These are phyloP conservation scores for Solanum pinnatisectum DNA, from an alignment of 257 asterid genomes.

Conservation along the genomic window DNA sequence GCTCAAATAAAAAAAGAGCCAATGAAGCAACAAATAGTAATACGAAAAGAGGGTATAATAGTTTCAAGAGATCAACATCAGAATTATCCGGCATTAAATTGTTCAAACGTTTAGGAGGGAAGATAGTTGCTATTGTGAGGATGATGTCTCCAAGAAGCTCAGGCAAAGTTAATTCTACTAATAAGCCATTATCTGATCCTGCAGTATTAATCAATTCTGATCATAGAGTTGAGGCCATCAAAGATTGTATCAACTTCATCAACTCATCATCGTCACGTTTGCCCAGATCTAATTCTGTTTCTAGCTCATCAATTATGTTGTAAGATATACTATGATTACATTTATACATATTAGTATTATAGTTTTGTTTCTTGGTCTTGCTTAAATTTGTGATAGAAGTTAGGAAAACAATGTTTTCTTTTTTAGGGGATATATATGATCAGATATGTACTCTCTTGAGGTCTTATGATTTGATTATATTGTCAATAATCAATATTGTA, in stretches of 20 bases:
- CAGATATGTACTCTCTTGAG: neutral
- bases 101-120: slow-evolving; percentile 16
- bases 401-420: neutral
- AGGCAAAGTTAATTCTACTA: slow-evolving; percentile 23
- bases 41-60: neutral
- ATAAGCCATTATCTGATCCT: slow-evolving; percentile 9
- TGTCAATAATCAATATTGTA: neutral
- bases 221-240: slow-evolving; percentile 37
- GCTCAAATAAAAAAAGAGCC: neutral
- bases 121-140: slow-evolving; percentile 8
- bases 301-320: neutral
- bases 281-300: slow-evolving; percentile 32
- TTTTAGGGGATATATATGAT: neutral
- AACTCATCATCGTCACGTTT: slow-evolving; percentile 28
- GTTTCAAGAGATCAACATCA: slow-evolving; percentile 10
- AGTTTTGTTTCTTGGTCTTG: neutral
- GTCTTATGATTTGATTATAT: neutral
- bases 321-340: neutral
- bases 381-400: neutral
- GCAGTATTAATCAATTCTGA: slow-evolving; percentile 22
- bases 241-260: slow-evolving; percentile 38
- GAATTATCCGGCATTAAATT: slow-evolving; percentile 13
- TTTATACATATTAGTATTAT: neutral
- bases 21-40: neutral
- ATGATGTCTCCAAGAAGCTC: slow-evolving; percentile 11